phyloP scores from a whole-genome alignment of 306 rosid genomes.

The Luffa acutangula region DNA sequence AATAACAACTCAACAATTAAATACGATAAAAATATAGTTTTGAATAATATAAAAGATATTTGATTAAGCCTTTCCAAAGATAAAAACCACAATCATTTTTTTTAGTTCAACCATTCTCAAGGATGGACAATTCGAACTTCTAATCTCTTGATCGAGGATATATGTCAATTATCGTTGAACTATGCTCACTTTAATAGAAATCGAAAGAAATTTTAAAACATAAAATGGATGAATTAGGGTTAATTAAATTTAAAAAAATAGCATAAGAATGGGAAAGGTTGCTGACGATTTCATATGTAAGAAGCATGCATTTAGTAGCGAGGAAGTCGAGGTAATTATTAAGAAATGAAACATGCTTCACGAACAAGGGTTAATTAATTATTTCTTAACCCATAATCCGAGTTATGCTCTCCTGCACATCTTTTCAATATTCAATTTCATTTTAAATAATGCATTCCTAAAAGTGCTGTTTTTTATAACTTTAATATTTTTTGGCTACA shows the following conservation, averaged over 20 bases:
- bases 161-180: too few relatives aligned
- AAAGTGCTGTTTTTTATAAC: slow-evolving; percentile 7
- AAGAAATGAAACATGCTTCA: slow-evolving; percentile 25
- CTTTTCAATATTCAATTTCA: slow-evolving; percentile 6
- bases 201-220: not conserved
- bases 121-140: too few relatives aligned
- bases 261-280: not conserved
- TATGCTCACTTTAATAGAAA: too few relatives aligned
- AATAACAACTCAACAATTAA: too few relatives aligned
- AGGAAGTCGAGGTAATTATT: slow-evolving; percentile 32
- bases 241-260: not conserved
- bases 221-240: not conserved
- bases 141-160: too few relatives aligned
- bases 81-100: too few relatives aligned
- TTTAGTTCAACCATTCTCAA: too few relatives aligned
- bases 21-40: too few relatives aligned
- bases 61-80: not conserved
- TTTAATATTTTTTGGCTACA: not conserved
- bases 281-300: slow-evolving; percentile 26
- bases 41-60: not conserved
- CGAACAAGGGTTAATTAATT: not conserved
- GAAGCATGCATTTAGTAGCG: slow-evolving; percentile 36
- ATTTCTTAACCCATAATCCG: slow-evolving; percentile 33
- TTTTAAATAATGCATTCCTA: slow-evolving; percentile 12
- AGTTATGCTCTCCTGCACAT: slow-evolving; percentile 13